Conservation (phyloP, 495 filamentous ascomycete genomes). For the Aspergillus leporis region DNA sequence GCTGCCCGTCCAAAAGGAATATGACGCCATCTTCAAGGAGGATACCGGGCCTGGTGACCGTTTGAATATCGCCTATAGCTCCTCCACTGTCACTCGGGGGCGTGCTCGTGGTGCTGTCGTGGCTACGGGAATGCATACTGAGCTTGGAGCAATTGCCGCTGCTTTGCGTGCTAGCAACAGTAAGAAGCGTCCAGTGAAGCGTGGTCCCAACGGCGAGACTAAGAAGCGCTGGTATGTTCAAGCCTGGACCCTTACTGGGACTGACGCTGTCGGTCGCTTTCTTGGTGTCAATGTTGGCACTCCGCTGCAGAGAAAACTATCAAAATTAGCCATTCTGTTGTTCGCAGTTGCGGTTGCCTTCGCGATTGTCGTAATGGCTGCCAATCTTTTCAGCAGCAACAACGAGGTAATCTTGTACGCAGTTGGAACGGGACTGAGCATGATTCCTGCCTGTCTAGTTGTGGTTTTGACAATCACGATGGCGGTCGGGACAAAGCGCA, state of each 20-base stretch:
- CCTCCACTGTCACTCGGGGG: constrained; percentile 70
- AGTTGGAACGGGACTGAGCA: constrained; percentile 67
- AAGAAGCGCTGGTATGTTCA: constrained; percentile 67
- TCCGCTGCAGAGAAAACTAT: constrained; percentile 66
- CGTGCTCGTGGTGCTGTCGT: constrained; percentile 67
- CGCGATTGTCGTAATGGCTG: constrained; percentile 65
- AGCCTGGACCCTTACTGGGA: constrained; percentile 65
- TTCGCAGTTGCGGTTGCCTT: constrained; percentile 67
- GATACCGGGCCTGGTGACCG: constrained; percentile 67
- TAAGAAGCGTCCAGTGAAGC: constrained; percentile 55
- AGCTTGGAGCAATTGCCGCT: constrained; percentile 72
- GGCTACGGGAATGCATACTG: constrained; percentile 69
- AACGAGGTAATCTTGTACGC: constrained; percentile 70
- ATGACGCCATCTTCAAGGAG: constrained; percentile 40
- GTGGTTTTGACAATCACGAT: constrained; percentile 77
- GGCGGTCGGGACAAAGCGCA: constrained; percentile 70
- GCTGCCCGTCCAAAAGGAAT: constrained; percentile 62
- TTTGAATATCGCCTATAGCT: constrained; percentile 69
- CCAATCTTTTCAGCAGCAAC: constrained; percentile 58
- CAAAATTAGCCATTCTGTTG: constrained; percentile 67
- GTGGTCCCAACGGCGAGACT: constrained; percentile 55
- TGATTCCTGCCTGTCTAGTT: constrained; percentile 75
- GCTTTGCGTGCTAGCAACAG: constrained; percentile 53
- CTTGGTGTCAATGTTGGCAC: constrained; percentile 73
- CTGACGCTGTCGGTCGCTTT: constrained; percentile 68